phyloP scores from a whole-genome alignment of 768 basidiomycete species.

The Hericium rajendrae region DNA sequence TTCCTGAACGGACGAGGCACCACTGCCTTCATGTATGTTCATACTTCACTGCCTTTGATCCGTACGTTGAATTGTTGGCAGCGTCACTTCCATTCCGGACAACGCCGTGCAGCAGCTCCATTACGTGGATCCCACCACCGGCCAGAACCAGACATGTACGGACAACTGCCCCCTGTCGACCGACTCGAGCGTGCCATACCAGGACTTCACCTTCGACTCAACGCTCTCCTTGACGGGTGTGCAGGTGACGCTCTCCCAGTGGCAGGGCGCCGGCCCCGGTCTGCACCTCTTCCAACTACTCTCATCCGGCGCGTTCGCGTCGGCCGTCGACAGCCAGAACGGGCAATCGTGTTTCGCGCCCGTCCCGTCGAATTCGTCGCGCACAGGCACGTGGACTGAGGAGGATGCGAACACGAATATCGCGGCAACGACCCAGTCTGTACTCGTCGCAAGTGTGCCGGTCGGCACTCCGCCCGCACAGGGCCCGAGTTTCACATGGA shows the following conservation, averaged over 20 bases:
- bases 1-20: slow-evolving; percentile 76
- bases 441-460: slow-evolving; percentile 57
- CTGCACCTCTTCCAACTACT: slow-evolving; percentile 88
- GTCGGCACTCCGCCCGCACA: slow-evolving; percentile 51
- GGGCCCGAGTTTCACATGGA: slow-evolving; percentile 81
- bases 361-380: slow-evolving; percentile 55
- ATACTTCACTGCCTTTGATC: neutral
- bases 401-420: slow-evolving; percentile 61
- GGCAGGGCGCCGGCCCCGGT: slow-evolving; percentile 68
- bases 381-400: slow-evolving; percentile 62
- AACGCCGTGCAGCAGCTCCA: slow-evolving; percentile 69
- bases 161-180: slow-evolving; percentile 71
- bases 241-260: slow-evolving; percentile 70
- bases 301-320: slow-evolving; percentile 86
- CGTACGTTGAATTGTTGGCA: slow-evolving; percentile 24
- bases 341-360: slow-evolving; percentile 69
- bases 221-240: slow-evolving; percentile 73
- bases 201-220: slow-evolving; percentile 82
- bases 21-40: slow-evolving; percentile 71
- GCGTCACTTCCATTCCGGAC: slow-evolving; percentile 83
- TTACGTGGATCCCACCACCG: slow-evolving; percentile 69
- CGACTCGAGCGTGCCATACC: slow-evolving; percentile 70
- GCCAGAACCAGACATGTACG: slow-evolving; percentile 70
- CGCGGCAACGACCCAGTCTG: slow-evolving; percentile 68
- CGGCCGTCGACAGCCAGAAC: slow-evolving; percentile 54